Evolutionary conservation across 345 rosid genomes (phyloP), one percentile per base, ranked within the genome.

Genomic region (Eutrema yunnanense): DNA sequence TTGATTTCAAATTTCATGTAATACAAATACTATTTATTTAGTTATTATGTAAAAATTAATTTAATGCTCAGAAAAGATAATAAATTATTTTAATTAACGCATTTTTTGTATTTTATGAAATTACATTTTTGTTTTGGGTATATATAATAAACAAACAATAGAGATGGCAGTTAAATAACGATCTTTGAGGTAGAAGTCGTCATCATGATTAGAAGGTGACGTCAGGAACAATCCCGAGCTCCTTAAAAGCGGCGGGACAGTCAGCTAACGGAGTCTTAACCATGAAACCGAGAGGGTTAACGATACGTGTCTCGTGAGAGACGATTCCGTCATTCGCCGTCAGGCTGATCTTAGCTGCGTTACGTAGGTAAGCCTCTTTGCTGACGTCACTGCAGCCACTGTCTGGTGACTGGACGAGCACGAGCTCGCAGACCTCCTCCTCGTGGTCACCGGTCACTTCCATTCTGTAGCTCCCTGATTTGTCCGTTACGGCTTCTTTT

Each of bases 201-300:
- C 67, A 67, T 42, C 19, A 63, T 9, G 10, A 6, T 74, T 67
- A 78, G 51, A 74, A 71, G 6, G 33, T 41, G 70, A 71, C 82
- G 12, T 42, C 26, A 3, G 78, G 16, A n/a, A 76, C 62, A 51
- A 87, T 72, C 9, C 87, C 87, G 13, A 90, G 83, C 59, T 90
- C 96, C 62, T 44, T 79, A 11, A 87, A 81, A 55, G 87, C 83
- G 0, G 85, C 73, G 27, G 71, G 13, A 64, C 92, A 87, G 9
- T 76, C 83, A 13, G 87, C 52, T 8, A 78, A 78, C 43, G 84
- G 78, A 3, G 76, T 60, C 69, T 82, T 55, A 72, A 43, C 82
- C 86, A 83, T 67, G 86, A 84, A 86, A 22, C 88, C 87, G 6
- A 90, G 84, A 55, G 96, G 92, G 69, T 77, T 87, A 36, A 82